These are phyloP conservation scores for Ceratocystiopsis brevicomis DNA, from an alignment of 2,329 filamentous ascomycete genomes.

Conservation along the genomic window DNA sequence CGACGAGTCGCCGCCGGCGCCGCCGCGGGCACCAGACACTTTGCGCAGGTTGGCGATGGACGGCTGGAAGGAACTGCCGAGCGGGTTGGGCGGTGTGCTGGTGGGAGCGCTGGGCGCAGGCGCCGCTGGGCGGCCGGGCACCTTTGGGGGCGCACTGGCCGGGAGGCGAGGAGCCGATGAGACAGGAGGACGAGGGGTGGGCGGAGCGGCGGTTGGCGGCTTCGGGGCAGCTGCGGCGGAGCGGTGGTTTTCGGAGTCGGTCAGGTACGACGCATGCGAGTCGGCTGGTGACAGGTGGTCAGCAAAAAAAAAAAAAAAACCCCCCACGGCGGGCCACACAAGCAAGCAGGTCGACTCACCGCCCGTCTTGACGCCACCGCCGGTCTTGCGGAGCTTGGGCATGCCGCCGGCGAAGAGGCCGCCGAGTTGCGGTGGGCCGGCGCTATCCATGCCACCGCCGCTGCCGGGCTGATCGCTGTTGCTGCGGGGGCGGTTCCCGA, in stretches of 20 bases:
- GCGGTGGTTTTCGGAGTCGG: conserved; percentile 52
- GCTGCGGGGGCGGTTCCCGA: conserved; percentile 51
- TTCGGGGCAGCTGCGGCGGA: conserved; percentile 31
- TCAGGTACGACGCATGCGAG: conserved; percentile 53
- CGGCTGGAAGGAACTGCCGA: conserved; percentile 21
- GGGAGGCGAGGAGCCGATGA: conserved; percentile 37
- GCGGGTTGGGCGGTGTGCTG: neutral
- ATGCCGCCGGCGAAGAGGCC: conserved; percentile 88
- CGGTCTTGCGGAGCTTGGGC: conserved; percentile 79
- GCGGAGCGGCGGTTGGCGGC: conserved; percentile 30
- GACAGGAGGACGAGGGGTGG: conserved; percentile 40
- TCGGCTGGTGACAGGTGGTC: conserved; percentile 27
- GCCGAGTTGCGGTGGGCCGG: conserved; percentile 56
- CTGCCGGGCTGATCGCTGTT: conserved; percentile 52
- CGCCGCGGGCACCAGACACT: conserved; percentile 24
- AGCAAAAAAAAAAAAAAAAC: neutral
- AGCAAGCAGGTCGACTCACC: conserved; percentile 19
- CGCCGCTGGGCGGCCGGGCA: conserved; percentile 35
- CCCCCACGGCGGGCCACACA: neutral
- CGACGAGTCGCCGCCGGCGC: conserved; percentile 14
- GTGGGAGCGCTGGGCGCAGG: conserved; percentile 10
- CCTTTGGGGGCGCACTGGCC: conserved; percentile 35
- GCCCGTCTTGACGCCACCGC: conserved; percentile 62
- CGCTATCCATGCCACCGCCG: conserved; percentile 18
- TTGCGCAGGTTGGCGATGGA: conserved; percentile 43